Percentiles rank a stretch among this genome's conserved stretches.
phyloP scores from a whole-genome alignment of 148 eudicot genomes.

The Polygonum aviculare region DNA sequence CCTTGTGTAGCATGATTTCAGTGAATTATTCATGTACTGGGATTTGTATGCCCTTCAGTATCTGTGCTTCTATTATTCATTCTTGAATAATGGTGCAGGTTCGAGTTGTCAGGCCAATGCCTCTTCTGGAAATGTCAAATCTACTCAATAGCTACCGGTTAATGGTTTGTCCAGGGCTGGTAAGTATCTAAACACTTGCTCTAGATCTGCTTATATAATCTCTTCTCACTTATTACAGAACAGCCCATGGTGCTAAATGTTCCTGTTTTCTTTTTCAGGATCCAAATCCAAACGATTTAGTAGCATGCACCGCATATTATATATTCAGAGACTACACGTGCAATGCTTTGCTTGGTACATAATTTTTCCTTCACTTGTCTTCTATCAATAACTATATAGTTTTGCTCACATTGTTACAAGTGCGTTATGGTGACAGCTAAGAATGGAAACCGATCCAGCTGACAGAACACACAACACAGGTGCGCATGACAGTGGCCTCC shows the following conservation, averaged over 20 bases:
- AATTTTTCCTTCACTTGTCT: not conserved
- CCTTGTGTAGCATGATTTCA: not conserved
- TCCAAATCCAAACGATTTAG: slow-evolving; percentile 87
- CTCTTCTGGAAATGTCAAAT: slow-evolving; percentile 73
- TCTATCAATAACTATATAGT: not conserved
- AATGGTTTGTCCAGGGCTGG: slow-evolving; percentile 79
- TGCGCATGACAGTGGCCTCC: slow-evolving; percentile 82
- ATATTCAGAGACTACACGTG: slow-evolving; percentile 80
- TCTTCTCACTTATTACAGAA: not conserved
- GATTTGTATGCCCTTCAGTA: not conserved
- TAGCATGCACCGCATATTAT: slow-evolving; percentile 80
- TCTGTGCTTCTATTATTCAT: not conserved
- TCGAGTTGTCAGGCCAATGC: slow-evolving; percentile 89
- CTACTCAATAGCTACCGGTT: slow-evolving; percentile 52
- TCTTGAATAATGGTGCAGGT: slow-evolving; percentile 36
- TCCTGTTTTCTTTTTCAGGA: slow-evolving; percentile 42
- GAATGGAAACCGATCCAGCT: slow-evolving; percentile 98
- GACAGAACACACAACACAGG: slow-evolving; percentile 96
- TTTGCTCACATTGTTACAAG: not conserved
- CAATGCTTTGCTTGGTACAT: slow-evolving; percentile 87
- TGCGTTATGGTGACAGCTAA: slow-evolving; percentile 29
- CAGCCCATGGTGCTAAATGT: not conserved
- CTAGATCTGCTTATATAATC: slow-evolving; percentile 7
- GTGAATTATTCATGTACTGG: not conserved
- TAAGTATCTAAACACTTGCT: slow-evolving; percentile 34